phyloP scores from a whole-genome alignment of 768 basidiomycete species.

The Galerina sulciceps region DNA sequence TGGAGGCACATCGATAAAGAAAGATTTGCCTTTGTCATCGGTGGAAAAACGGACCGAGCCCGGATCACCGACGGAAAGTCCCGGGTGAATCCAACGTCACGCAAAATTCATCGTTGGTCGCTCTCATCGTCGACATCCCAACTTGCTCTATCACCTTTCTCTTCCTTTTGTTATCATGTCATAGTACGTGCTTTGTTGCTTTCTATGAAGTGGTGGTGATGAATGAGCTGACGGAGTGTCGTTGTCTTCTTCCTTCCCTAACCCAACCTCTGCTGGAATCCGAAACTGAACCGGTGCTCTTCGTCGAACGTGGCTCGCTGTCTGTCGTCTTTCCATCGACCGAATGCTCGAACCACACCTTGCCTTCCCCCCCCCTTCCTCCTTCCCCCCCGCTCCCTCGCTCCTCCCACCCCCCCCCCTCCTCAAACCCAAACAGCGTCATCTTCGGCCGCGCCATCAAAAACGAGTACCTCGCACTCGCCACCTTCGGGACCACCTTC shows the following conservation, averaged over 20 bases:
- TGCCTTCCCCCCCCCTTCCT: not conserved
- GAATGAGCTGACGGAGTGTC: not conserved
- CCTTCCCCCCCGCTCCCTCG: too few relatives aligned
- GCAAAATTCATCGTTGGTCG: slow-evolving; percentile 10
- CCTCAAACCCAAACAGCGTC: slow-evolving; percentile 44
- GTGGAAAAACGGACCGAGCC: slow-evolving; percentile 1
- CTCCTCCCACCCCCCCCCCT: not conserved
- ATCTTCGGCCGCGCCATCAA: slow-evolving; percentile 82
- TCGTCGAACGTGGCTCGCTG: not conserved
- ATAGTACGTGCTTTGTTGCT: slow-evolving; percentile 20
- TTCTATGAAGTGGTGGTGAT: not conserved
- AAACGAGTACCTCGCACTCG: slow-evolving; percentile 80
- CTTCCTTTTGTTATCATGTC: slow-evolving; percentile 23
- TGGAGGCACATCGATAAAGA: too few relatives aligned
- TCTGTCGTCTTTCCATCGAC: not conserved
- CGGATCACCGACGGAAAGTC: slow-evolving; percentile 17
- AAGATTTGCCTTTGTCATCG: too few relatives aligned
- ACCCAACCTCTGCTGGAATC: not conserved
- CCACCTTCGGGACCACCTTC: slow-evolving; percentile 61
- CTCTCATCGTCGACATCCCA: slow-evolving; percentile 14
- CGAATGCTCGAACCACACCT: not conserved
- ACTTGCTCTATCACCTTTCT: slow-evolving; percentile 7
- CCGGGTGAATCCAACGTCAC: slow-evolving; percentile 26
- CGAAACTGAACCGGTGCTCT: not conserved
- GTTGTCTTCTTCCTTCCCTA: not conserved